phyloP scores from a whole-genome alignment of 768 basidiomycete genomes.

The Zangia roseola region DNA sequence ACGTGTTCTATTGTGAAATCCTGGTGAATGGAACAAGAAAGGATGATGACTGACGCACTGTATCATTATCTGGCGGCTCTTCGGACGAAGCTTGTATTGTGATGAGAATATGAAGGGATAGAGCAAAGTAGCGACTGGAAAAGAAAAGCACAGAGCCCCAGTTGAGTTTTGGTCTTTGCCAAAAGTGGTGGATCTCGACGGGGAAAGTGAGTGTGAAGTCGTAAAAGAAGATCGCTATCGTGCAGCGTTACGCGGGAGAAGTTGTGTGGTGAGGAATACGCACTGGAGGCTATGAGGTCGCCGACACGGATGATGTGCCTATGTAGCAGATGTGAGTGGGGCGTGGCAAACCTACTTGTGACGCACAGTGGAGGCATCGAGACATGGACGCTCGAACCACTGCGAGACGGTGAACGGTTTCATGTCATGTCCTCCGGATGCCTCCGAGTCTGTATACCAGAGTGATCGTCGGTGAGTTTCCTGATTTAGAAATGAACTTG shows the following conservation, averaged over 20 bases:
- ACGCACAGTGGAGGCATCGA: slow-evolving; percentile 7
- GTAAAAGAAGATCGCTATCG: slow-evolving; percentile 35
- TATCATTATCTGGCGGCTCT: neutral
- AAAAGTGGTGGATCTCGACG: slow-evolving; percentile 43
- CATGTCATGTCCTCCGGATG: too few species aligned
- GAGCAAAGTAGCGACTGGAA: slow-evolving; percentile 40
- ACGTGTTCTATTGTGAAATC: slow-evolving; percentile 5
- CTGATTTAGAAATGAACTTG: slow-evolving; percentile 27
- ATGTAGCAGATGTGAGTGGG: too few species aligned
- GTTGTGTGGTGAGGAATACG: neutral
- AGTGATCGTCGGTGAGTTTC: slow-evolving; percentile 19
- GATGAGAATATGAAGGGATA: slow-evolving; percentile 40
- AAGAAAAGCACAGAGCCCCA: slow-evolving; percentile 40
- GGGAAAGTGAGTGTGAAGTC: slow-evolving; percentile 47
- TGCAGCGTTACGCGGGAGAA: neutral
- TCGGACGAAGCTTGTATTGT: slow-evolving; percentile 35
- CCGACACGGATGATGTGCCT: neutral
- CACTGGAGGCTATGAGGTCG: slow-evolving; percentile 6
- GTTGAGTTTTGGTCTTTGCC: slow-evolving; percentile 33
- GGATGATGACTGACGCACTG: neutral
- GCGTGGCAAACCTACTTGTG: neutral
- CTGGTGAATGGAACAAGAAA: neutral
- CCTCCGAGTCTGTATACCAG: too few species aligned
- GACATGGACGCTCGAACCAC: neutral
- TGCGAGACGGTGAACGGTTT: neutral